These are phyloP conservation scores for Rhodofomes roseus DNA, from an alignment of 1,284 basidiomycete species.

Conservation along the genomic window DNA sequence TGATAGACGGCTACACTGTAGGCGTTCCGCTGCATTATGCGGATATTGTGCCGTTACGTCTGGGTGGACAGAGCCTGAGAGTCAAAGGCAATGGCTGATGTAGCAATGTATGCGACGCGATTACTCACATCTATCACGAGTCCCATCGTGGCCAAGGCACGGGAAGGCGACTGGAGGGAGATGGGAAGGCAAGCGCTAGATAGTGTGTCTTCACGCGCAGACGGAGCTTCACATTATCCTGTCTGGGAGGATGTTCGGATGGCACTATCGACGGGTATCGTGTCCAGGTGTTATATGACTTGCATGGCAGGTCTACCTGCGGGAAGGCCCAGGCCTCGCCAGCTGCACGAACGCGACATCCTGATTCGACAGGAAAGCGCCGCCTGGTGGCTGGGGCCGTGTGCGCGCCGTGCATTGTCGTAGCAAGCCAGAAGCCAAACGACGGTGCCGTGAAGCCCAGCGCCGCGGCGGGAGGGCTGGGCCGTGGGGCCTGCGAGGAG, in stretches of 20 bases:
- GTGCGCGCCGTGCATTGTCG: background rate
- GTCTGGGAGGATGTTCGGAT: background rate
- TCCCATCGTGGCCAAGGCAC: constrained; percentile 9
- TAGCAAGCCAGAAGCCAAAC: background rate
- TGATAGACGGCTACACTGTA: background rate
- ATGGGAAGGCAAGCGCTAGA: constrained; percentile 6
- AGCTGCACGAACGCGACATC: background rate
- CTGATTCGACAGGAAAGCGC: background rate
- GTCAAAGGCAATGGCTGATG: background rate
- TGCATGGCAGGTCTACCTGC: background rate
- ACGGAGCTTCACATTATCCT: constrained; percentile 3
- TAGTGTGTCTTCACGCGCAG: constrained; percentile 1
- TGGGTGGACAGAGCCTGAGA: background rate
- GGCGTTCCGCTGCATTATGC: background rate
- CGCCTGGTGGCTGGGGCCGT: background rate
- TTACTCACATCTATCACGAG: constrained; percentile 5
- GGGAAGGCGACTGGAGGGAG: background rate
- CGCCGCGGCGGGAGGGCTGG: background rate
- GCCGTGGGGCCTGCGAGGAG: background rate
- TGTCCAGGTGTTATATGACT: background rate
- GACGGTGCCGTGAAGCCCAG: background rate
- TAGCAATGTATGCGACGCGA: constrained; percentile 1
- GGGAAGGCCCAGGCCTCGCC: background rate
- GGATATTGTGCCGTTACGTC: background rate
- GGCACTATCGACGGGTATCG: background rate